phyloP scores from a whole-genome alignment of 306 rosid species.

The Trifolium dubium region DNA sequence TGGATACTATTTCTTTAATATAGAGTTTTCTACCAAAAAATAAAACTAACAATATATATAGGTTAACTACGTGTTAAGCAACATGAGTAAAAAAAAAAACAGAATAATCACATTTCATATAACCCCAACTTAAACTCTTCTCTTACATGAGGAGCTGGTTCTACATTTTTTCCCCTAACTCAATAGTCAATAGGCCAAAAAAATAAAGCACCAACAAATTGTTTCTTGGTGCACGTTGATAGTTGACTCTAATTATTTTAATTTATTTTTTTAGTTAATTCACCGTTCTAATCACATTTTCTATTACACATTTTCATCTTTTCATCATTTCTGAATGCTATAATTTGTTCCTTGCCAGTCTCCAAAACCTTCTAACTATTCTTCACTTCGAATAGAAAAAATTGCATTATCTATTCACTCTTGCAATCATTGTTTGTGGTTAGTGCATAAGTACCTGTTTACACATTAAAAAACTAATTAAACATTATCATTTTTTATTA shows the following conservation, averaged over 20 bases:
- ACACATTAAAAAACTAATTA: constrained; percentile 18
- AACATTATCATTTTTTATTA: background rate
- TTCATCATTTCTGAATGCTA: constrained; percentile 29
- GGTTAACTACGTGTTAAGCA: too few species aligned
- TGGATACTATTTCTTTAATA: too few species aligned
- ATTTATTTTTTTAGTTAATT: constrained; percentile 17
- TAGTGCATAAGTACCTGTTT: constrained; percentile 58
- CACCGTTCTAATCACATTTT: constrained; percentile 19
- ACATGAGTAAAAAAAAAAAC: too few species aligned
- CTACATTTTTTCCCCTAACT: background rate
- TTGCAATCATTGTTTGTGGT: constrained; percentile 38
- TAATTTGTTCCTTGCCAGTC: constrained; percentile 17
- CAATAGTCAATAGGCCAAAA: background rate
- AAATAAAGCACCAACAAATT: background rate
- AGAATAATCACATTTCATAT: too few species aligned
- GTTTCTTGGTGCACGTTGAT: background rate
- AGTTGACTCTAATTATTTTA: constrained; percentile 3
- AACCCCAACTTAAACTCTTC: too few species aligned
- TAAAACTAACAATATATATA: too few species aligned
- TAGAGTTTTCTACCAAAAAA: too few species aligned
- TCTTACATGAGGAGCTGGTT: too few species aligned
- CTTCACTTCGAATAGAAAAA: constrained; percentile 38
- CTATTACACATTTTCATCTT: constrained; percentile 5
- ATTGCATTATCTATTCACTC: constrained; percentile 37
- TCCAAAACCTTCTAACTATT: constrained; percentile 35